Conservation (phyloP, 148 eudicot genomes). For the Cornus florida region DNA sequence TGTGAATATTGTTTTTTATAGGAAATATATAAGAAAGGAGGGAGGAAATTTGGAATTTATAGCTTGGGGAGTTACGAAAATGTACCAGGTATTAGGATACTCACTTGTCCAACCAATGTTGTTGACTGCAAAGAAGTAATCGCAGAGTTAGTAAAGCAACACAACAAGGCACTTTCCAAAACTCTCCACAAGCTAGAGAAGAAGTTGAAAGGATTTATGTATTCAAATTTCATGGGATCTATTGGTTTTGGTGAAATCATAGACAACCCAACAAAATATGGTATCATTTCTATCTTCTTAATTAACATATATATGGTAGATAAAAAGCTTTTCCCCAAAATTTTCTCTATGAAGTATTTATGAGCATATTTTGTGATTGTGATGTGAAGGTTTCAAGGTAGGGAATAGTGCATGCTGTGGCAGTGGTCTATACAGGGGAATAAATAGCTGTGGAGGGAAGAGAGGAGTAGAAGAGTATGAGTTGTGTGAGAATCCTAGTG, state of each 20-base stretch:
- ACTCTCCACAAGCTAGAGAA: conserved; percentile 14
- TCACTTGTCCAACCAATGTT: neutral
- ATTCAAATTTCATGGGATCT: conserved; percentile 29
- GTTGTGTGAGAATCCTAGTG: conserved; percentile 39
- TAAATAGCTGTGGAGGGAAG: conserved; percentile 57
- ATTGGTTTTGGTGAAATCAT: conserved; percentile 17
- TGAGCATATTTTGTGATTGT: neutral
- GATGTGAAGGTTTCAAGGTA: conserved; percentile 35
- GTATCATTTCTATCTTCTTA: too few relatives aligned
- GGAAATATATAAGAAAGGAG: conserved; percentile 45
- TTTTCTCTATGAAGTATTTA: too few relatives aligned
- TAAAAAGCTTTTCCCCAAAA: too few relatives aligned
- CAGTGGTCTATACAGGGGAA: conserved; percentile 49
- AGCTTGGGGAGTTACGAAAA: conserved; percentile 35
- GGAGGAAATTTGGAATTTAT: conserved; percentile 40
- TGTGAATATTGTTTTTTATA: neutral
- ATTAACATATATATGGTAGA: too few relatives aligned
- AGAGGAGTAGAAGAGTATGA: conserved; percentile 31
- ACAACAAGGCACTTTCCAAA: conserved; percentile 21
- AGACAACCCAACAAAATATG: conserved; percentile 24
- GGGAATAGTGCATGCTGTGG: conserved; percentile 55
- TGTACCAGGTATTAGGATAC: conserved; percentile 17
- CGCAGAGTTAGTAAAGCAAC: neutral
- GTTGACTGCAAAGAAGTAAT: conserved; percentile 21
- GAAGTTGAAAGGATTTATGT: conserved; percentile 35